phyloP scores from a whole-genome alignment of 306 rosid genomes.

The Oxytropis ochrocephala region DNA sequence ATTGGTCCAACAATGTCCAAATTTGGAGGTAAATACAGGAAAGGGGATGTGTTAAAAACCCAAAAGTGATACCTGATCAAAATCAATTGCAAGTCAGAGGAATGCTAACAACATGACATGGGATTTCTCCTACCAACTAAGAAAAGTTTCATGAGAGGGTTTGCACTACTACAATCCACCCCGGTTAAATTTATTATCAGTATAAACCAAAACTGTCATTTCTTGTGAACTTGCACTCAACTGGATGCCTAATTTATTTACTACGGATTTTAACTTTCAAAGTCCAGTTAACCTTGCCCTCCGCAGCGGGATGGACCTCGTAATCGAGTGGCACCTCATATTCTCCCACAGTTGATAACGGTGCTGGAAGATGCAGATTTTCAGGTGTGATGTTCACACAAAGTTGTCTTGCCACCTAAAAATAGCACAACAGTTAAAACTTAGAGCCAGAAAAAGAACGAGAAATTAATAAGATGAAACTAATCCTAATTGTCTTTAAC shows the following conservation, averaged over 20 bases:
- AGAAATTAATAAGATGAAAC: background rate
- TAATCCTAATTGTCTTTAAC: background rate
- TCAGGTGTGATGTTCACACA: slow-evolving; percentile 45
- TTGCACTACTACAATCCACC: background rate
- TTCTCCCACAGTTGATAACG: slow-evolving; percentile 63
- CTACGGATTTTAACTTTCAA: slow-evolving; percentile 69
- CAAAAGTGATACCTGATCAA: background rate
- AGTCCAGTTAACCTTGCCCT: slow-evolving; percentile 70
- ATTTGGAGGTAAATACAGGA: background rate
- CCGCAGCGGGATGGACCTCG: slow-evolving; percentile 72
- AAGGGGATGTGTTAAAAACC: background rate
- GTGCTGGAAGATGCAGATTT: slow-evolving; percentile 43
- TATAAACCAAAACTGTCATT: slow-evolving; percentile 12
- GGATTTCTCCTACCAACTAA: background rate
- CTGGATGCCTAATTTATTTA: slow-evolving; percentile 22
- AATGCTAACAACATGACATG: background rate
- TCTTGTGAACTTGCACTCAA: background rate
- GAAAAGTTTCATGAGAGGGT: background rate
- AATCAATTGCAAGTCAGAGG: background rate
- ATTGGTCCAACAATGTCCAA: background rate
- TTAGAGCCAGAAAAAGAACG: background rate
- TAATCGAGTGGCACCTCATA: slow-evolving; percentile 75
- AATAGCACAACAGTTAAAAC: background rate
- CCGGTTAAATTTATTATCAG: background rate
- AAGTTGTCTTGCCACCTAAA: slow-evolving; percentile 80